Conservation (phyloP, 2,329 filamentous ascomycete genomes). For the Cryphonectria parasitica region DNA sequence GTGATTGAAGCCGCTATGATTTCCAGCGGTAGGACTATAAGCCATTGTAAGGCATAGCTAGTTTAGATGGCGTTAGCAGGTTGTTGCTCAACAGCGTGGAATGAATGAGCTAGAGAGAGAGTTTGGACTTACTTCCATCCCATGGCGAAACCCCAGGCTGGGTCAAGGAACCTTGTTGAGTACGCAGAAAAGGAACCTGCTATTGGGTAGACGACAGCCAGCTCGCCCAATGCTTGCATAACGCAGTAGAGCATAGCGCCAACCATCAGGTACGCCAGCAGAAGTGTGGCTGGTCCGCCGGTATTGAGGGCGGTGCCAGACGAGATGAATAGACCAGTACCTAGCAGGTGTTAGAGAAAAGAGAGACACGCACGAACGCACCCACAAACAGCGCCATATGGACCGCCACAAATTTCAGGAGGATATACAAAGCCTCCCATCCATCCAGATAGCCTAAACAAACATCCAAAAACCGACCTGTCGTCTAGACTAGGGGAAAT, state of each 20-base stretch:
- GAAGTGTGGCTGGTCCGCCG: constrained; percentile 77
- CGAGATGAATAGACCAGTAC: constrained; percentile 85
- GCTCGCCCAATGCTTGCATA: constrained; percentile 87
- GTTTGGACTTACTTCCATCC: constrained; percentile 74
- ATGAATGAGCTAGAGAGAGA: background rate
- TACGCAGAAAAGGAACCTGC: constrained; percentile 91
- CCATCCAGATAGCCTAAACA: background rate
- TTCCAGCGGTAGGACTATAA: constrained; percentile 80
- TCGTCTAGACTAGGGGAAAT: too few relatives aligned
- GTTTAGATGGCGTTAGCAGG: constrained; percentile 17
- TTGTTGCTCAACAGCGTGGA: background rate
- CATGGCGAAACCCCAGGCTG: constrained; percentile 94
- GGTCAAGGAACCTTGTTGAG: constrained; percentile 89
- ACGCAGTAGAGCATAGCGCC: constrained; percentile 91
- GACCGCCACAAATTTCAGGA: background rate
- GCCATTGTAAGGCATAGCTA: constrained; percentile 86
- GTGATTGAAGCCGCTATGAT: constrained; percentile 87
- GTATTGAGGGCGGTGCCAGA: constrained; percentile 71
- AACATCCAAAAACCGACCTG: too few relatives aligned
- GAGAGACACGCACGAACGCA: background rate
- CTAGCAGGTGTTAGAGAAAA: constrained; percentile 42
- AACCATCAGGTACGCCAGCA: constrained; percentile 79
- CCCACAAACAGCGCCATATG: background rate
- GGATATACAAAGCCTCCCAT: too few relatives aligned
- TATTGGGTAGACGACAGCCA: constrained; percentile 88